A percentile compares a stretch with the other conserved stretches of the same genome.
These are phyloP conservation scores for Sarcodon aspratus DNA, from an alignment of 768 basidiomycete species.

Conservation along the genomic window DNA sequence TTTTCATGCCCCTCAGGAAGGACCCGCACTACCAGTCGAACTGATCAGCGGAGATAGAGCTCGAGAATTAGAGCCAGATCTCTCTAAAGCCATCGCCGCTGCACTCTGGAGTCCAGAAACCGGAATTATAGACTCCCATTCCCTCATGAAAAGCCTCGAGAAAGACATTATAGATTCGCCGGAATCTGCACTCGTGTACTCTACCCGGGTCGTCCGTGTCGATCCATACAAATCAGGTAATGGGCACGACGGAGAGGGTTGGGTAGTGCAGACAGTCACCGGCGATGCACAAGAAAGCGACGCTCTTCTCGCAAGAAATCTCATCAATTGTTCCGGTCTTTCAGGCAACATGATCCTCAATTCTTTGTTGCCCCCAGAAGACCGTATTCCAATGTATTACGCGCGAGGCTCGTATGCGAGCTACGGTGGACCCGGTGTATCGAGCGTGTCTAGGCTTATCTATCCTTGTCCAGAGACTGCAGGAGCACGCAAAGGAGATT, in stretches of 20 bases:
- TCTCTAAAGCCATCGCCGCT: constrained; percentile 56
- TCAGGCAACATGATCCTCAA: constrained; percentile 64
- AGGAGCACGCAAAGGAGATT: constrained; percentile 30
- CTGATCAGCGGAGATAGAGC: constrained; percentile 62
- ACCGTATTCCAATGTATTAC: constrained; percentile 65
- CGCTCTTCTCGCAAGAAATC: constrained; percentile 57
- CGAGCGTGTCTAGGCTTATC: constrained; percentile 61
- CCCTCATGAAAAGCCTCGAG: constrained; percentile 75
- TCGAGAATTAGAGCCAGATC: constrained; percentile 68
- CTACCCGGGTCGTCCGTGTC: constrained; percentile 76
- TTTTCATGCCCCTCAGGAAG: constrained; percentile 18
- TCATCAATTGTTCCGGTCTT: constrained; percentile 80
- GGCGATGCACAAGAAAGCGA: constrained; percentile 35
- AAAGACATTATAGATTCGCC: constrained; percentile 67
- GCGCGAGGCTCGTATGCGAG: constrained; percentile 82
- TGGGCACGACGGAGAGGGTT: constrained; percentile 42
- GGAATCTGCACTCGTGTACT: constrained; percentile 58
- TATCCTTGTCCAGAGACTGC: constrained; percentile 81
- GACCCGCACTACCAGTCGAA: constrained; percentile 42
- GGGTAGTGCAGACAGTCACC: constrained; percentile 79
- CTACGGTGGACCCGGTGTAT: constrained; percentile 72
- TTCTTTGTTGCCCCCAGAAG: constrained; percentile 43
- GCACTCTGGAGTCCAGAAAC: constrained; percentile 81
- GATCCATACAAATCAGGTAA: constrained; percentile 40
- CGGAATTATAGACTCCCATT: constrained; percentile 84